These are phyloP conservation scores for Candida khao-thaluensis DNA, from an alignment of 805 yeast species.

Conservation along the genomic window DNA sequence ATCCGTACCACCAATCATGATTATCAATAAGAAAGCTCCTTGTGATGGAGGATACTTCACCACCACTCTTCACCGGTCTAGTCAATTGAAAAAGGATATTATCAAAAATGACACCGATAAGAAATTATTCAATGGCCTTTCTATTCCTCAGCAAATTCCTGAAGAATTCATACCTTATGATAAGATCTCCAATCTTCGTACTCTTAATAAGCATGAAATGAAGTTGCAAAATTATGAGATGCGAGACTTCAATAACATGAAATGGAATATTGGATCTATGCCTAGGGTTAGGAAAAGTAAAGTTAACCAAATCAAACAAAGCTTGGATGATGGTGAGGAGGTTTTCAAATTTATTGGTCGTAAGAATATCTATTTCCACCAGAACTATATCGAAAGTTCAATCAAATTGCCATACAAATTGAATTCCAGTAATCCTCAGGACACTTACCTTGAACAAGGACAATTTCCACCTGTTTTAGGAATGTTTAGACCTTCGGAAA, in stretches of 20 bases:
- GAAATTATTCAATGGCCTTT: constrained; percentile 23
- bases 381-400: constrained; percentile 24
- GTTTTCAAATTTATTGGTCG: constrained; percentile 32
- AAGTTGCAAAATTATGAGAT: constrained; percentile 28
- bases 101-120: constrained; percentile 10
- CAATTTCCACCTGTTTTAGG: constrained; percentile 32
- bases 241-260: constrained; percentile 22
- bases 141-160: constrained; percentile 25
- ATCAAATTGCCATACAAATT: constrained; percentile 13
- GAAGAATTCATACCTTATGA: constrained; percentile 23
- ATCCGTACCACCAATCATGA: constrained; percentile 28
- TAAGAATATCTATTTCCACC: constrained; percentile 37
- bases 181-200: constrained; percentile 12
- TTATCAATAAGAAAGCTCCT: constrained; percentile 23
- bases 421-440: constrained; percentile 19
- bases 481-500: constrained; percentile 42
- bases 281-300: constrained; percentile 38
- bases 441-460: constrained; percentile 24
- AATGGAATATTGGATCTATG: constrained; percentile 46
- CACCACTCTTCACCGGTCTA: constrained; percentile 21
- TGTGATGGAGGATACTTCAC: constrained; percentile 31
- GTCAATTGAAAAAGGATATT: constrained; percentile 12
- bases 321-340: constrained; percentile 15
- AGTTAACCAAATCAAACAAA: constrained; percentile 22
- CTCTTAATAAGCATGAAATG: constrained; percentile 9